Base-by-base conservation (phyloP, 176 grass and related monocot species). In the Oryza punctata region DNA sequence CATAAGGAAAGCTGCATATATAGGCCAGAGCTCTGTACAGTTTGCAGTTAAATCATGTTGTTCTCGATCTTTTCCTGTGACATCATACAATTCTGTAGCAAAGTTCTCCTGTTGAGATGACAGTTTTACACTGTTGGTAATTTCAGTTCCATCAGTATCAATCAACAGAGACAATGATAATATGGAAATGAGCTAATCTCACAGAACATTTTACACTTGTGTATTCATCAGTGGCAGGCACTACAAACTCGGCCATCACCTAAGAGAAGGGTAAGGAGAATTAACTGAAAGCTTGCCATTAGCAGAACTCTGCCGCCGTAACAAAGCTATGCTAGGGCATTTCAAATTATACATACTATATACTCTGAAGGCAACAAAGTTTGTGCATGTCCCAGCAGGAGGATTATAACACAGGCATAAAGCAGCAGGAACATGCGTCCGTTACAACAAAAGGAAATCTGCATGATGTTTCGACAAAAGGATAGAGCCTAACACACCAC, bases 321-420 rank as follows among this genome's bases (percentile, higher is more conserved):
- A 67, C 70, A 86, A 73, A 78, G 21, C 33, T 29, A 29, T 29
- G 28, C 14, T 49, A 13, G 16, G 64, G 46, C 59, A 81, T 82
- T 82, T 69, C 76, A 75, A 76, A 81, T 87, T 82, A 76, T 77
- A 75, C 77, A 61, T 49, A 67, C 38, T 83, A 78, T 88, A 66
- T 88, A 83, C 73, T 88, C 23, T 50, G 29, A 72, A 83, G 2
- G 74, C 73, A 73, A 38, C 54, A 65, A 45, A 81, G 78, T 52
- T 70, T 71, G 80, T 25, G 73, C 80, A 54, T 65, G 76, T 65
- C 46, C 73, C 74, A 67, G 57, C 67, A 72, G 30, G 68, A 57
- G 85, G 70, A 41, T 81, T 35, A 71, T 78, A 65, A 67, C 74
- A 87, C 85, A 78, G 67, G 40, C 71, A 72, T 59, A 88, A 43